Percentiles rank a stretch among this genome's conserved stretches.
These are phyloP conservation scores for Lentinula lateritia DNA, from an alignment of 768 basidiomycete genomes.

Conservation along the genomic window DNA sequence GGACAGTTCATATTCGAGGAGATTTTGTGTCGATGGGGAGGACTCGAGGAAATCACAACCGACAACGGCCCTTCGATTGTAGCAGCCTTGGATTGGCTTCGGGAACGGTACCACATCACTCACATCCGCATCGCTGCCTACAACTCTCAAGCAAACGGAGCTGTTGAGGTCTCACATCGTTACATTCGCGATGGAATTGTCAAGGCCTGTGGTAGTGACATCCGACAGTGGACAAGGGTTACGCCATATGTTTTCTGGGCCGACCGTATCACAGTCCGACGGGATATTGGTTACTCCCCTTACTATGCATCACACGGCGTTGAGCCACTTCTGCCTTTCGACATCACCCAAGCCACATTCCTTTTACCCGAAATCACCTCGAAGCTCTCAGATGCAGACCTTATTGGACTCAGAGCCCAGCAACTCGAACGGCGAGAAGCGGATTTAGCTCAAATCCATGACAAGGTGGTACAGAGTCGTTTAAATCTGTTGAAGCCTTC, in stretches of 20 bases:
- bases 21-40: constrained; percentile 23
- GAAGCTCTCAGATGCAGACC: not conserved
- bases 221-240: constrained; percentile 23
- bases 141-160: constrained; percentile 33
- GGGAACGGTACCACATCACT: not conserved
- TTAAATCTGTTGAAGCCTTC: not conserved
- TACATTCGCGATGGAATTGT: constrained; percentile 22
- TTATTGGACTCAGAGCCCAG: too few species aligned
- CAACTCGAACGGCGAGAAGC: too few species aligned
- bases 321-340: constrained; percentile 19
- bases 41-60: constrained; percentile 29
- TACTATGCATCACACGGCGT: constrained; percentile 18
- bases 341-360: constrained; percentile 9
- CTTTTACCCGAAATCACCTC: constrained; percentile 19
- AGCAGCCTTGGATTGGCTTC: constrained; percentile 18
- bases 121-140: constrained; percentile 36
- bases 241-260: constrained; percentile 23
- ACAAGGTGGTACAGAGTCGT: not conserved
- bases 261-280: constrained; percentile 20
- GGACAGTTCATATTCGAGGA: not conserved
- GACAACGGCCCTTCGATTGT: constrained; percentile 31
- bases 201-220: constrained; percentile 23
- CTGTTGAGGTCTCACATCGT: constrained; percentile 25
- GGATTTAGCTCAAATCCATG: not conserved
- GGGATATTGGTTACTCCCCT: constrained; percentile 23